These are phyloP conservation scores for Calonectria pseudoreteaudii DNA, from an alignment of 2,329 filamentous ascomycete genomes.

Conservation along the genomic window DNA sequence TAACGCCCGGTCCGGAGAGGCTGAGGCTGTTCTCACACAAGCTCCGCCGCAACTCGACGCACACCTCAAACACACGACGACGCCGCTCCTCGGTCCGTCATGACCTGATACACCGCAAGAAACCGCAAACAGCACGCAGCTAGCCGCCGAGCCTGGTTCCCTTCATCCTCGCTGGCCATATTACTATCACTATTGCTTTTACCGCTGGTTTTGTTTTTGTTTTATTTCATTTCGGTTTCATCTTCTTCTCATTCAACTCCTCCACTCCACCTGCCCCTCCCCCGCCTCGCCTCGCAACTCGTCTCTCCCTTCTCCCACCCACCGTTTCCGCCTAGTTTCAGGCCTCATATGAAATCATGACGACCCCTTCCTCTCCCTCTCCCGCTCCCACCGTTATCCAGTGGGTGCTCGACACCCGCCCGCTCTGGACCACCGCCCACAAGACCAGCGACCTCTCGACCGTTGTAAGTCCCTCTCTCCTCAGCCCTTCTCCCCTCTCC, in stretches of 20 bases:
- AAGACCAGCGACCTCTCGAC: slow-evolving; percentile 61
- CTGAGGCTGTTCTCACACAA: not conserved
- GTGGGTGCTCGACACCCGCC: slow-evolving; percentile 72
- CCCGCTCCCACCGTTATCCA: slow-evolving; percentile 59
- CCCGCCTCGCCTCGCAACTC: not conserved
- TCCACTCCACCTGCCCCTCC: not conserved
- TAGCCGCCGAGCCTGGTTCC: not conserved
- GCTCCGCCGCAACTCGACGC: slow-evolving; percentile 8
- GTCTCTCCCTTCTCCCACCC: not conserved
- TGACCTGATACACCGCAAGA: slow-evolving; percentile 1
- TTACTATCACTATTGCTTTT: too few species aligned
- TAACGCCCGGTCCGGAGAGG: not conserved
- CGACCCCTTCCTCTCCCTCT: not conserved
- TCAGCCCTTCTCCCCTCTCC: too few species aligned
- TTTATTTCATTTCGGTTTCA: not conserved
- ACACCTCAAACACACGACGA: slow-evolving; percentile 6
- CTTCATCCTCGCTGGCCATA: not conserved
- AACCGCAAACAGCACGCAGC: not conserved
- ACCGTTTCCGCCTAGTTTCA: not conserved
- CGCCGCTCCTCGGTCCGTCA: not conserved
- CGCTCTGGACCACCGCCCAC: slow-evolving; percentile 65
- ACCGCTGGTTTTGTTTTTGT: not conserved
- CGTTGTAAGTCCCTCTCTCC: slow-evolving; percentile 51
- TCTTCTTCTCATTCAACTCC: not conserved
- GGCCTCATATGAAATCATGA: slow-evolving; percentile 21